Conservation (phyloP, 2,329 filamentous ascomycete genomes). For the Alternaria metachromatica region DNA sequence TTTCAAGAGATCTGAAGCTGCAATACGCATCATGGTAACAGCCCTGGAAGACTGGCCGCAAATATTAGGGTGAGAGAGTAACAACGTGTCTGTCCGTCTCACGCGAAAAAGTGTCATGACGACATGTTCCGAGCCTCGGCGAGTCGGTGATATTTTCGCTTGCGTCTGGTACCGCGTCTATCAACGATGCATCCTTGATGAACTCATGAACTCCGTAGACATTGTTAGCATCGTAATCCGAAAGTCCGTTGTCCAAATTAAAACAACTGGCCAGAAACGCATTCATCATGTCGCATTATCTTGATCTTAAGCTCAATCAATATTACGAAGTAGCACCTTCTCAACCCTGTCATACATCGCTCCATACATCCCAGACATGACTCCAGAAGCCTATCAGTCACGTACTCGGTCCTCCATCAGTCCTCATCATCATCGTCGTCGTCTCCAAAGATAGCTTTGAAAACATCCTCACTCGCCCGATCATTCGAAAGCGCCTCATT, state of each 20-base stretch:
- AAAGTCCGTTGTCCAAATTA: not conserved
- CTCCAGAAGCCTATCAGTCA: not conserved
- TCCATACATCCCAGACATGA: not conserved
- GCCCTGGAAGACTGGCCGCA: not conserved
- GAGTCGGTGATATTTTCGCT: constrained; percentile 6
- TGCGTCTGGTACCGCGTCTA: not conserved
- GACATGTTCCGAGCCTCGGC: constrained; percentile 14
- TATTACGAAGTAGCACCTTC: not conserved
- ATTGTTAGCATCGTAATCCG: not conserved
- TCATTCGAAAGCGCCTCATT: constrained; percentile 81
- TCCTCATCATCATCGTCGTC: constrained; percentile 64
- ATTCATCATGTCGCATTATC: not conserved
- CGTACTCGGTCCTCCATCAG: not conserved
- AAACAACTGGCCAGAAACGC: not conserved
- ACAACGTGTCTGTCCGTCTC: not conserved
- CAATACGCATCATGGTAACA: constrained; percentile 17
- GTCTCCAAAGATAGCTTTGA: constrained; percentile 92
- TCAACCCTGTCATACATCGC: not conserved
- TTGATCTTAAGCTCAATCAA: not conserved
- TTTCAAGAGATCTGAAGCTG: constrained; percentile 12
- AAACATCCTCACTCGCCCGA: constrained; percentile 79
- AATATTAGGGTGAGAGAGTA: not conserved
- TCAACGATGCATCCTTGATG: not conserved
- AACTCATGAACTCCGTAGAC: not conserved
- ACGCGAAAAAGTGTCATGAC: constrained; percentile 15